Evolutionary conservation across 192 early-diverging fungal genomes (phyloP), one percentile per base, ranked within the genome.

Genomic region (Anaeromyces robustus): DNA sequence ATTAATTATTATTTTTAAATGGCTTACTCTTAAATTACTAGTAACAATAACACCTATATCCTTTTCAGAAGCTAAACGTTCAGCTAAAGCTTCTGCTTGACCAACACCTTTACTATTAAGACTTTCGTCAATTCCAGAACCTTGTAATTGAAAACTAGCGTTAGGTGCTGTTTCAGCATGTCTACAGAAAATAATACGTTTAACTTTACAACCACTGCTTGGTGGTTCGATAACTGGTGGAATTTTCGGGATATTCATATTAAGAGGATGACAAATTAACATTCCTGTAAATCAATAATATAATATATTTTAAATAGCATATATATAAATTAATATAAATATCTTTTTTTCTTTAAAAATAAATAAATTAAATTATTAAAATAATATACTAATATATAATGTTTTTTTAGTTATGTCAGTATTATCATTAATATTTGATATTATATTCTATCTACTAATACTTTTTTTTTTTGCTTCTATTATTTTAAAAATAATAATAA

Each of bases 91-190:
- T 26, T 84, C 80, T 19, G 86, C 86, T 79, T 87, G 86, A 22
- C n/a, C 22, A 6, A 80, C 77, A 12, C 86, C 86, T 79, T 85
- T 81, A 13, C 30, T 83, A 77, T 86, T 88, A 26, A 90, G 84
- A 17, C 32, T 32, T 77, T 84, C 30, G 77, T 90, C 83, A 78
- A 88, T 86, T 26, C 87, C 86, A 29, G 80, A 82, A 41, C 89
- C 87, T 80, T 88, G 87, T 79, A 90, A 77, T n/a, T 86, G 77
- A 29, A 86, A 85, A 29, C 29, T 32, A 12, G 86, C 83, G 81
- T 90, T 90, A 3, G 86, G 81, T 2, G 81, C 85, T 1, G 89
- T 90, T 81, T 89, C 88, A 7, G 87, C 89, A 80, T 90, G 89
- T 19, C 89, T 43, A 77, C 87, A 88, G 2, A 90, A 59, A 79